Evolutionary conservation across 108 stramenopile genomes (phyloP), one percentile per base, ranked within the genome.

Genomic region (Cyclotella cryptica): DNA sequence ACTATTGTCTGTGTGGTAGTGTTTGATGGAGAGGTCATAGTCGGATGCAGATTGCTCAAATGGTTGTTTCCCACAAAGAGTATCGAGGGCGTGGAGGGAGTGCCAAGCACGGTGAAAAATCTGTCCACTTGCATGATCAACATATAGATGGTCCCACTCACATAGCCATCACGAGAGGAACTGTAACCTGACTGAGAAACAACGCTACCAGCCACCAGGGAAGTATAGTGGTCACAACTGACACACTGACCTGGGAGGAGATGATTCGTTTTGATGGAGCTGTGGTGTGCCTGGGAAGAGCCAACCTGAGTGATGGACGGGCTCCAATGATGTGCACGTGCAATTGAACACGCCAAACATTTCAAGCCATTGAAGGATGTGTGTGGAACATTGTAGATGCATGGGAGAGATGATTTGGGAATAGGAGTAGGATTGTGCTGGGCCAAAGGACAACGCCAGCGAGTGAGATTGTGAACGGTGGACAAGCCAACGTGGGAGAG

Each of bases 141-240:
- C n/a, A n/a, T 35, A 49, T 83, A 87, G 27, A 89, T 72, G 3
- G 86, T 71, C 7, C 89, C 89, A 17, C 85, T 68, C 17, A 8
- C 66, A 18, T 77, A 57, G 10, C 51, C 57, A n/a, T 49, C 0
- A 0, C 45, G 8, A 17, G 61, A 13, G 2, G 39, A 41, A 35
- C 80, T 83, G 30, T 73, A 64, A n/a, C 89, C 87, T 24, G 54
- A 61, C 0, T 77, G 67, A 28, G 78, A 44, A 5, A 21, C 19
- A 0, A 85, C 77, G 11, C 86, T 66, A 10, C 88, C 88, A 24
- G 41, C 77, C 7, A 80, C 43, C 27, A 54, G 6, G 3, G 69
- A 80, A 0, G 64, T 29, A 53, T 80, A 87, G 18, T 79, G 70
- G 71, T 89, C 86, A 47, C 64, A 49, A 1, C 82, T 85, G 22